Conservation (phyloP, 1,284 basidiomycete genomes). For the Porogramme epimiltina region DNA sequence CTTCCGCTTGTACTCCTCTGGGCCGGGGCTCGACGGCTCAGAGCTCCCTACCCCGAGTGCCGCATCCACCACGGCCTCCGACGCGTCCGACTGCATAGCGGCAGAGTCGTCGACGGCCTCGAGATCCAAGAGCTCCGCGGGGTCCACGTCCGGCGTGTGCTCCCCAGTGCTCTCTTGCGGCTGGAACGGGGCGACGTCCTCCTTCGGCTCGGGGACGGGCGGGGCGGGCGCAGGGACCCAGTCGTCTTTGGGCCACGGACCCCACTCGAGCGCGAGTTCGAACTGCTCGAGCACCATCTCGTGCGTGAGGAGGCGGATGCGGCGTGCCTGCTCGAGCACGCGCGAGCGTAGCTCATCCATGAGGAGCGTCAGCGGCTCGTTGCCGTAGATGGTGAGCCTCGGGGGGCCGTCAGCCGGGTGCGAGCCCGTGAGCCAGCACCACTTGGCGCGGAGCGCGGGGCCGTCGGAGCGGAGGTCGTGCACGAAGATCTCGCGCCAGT, state of each 20-base stretch:
- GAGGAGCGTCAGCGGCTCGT: neutral
- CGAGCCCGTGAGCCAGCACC: neutral
- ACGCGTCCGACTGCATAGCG: neutral
- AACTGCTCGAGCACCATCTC: constrained; percentile 5
- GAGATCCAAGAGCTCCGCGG: neutral
- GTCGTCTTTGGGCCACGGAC: constrained; percentile 8
- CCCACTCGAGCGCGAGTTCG: constrained; percentile 2
- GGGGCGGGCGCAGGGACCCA: neutral
- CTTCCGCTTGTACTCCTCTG: constrained; percentile 12
- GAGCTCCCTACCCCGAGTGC: neutral
- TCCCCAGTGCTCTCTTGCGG: no score
- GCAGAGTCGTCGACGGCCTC: neutral
- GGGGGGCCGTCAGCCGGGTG: neutral
- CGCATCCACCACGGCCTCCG: no score
- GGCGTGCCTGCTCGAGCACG: neutral
- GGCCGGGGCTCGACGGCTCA: neutral
- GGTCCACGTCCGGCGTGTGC: no score
- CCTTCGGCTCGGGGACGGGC: neutral
- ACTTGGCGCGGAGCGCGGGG: neutral
- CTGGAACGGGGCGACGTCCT: no score
- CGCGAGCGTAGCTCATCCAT: neutral
- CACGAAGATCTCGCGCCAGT: neutral
- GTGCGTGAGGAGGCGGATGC: neutral
- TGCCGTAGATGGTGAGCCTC: neutral
- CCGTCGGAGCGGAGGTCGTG: no score